Evolutionary conservation across 108 stramenopile species (phyloP), one percentile per base, ranked within the genome.

Genomic region (Skeletonema costatum): DNA sequence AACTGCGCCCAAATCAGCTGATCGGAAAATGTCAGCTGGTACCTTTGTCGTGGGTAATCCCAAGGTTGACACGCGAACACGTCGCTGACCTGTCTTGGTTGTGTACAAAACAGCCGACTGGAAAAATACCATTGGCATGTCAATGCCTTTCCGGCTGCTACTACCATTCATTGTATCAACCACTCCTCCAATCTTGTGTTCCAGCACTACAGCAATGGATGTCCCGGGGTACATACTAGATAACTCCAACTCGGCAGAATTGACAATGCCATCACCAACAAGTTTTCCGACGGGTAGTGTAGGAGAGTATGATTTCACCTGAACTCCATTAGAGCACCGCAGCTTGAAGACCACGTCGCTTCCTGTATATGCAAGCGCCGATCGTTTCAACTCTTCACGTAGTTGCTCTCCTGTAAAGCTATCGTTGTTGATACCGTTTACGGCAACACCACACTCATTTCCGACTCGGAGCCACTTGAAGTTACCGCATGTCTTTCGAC

Each of bases 81-180:
- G 82, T 61, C 94, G 83, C 41, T 74, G 68, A 10, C 92, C 92
- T 29, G 88, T 87, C 72, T 82, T 65, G 12, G 89, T 88, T 10
- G 92, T 93, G 71, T 92, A 96, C 48, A 96, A 69, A 16, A 92
- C 59, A 9, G 92, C 95, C 14, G 91, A 82, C 71, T 96, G 95
- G 66, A 93, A 84, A 68, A 79, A 96, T 46, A 87, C 87, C 66
- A 86, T 80, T 9, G 72, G 67, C 12, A 68, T 42, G 16, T 87
- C 68, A 38, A 41, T 80, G 50, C 70, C 70, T 32, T 74, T 78
- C 21, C 35, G 12, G 32, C 60, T 38, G 17, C 60, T 76, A 60
- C 35, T 84, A 75, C 38, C 38, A 41, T 60, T 65, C 35, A 62
- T 66, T 12, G 81, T 81, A 42, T 78, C 51, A 32, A 65, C 59